Conservation (phyloP, 2,329 filamentous ascomycete genomes). For the Tolypocladium tropicale region DNA sequence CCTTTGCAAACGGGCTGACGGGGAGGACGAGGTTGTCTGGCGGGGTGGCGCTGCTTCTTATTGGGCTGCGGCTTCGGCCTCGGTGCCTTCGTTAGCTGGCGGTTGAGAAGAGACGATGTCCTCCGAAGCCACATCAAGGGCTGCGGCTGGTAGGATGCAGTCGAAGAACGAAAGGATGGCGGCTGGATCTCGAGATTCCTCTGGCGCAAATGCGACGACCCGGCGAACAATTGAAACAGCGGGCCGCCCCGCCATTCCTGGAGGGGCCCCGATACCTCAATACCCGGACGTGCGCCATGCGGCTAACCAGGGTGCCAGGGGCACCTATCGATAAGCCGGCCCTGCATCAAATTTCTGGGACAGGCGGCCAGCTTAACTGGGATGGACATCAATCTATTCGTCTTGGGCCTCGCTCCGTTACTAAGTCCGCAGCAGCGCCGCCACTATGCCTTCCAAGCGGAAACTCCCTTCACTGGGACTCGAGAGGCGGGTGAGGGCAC, state of each 20-base stretch:
- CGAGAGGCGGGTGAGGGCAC: conserved; percentile 32
- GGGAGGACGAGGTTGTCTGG: not conserved
- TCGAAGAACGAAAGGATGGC: not conserved
- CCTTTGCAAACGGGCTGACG: not conserved
- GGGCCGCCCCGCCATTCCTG: not conserved
- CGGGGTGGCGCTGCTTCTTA: not conserved
- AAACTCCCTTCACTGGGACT: conserved; percentile 26
- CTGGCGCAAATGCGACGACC: not conserved
- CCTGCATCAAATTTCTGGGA: not conserved
- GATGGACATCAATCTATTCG: not conserved
- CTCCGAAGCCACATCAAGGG: not conserved
- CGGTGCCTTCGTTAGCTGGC: not conserved
- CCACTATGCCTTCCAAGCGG: conserved; percentile 24
- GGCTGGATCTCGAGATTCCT: not conserved
- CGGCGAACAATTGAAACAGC: not conserved
- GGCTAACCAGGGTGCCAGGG: not conserved
- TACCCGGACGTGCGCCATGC: not conserved
- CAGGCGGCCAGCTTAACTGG: not conserved
- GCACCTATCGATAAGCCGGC: not conserved
- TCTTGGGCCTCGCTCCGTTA: not conserved
- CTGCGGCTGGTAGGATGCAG: too few relatives aligned
- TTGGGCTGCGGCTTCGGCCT: not conserved
- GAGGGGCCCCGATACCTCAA: not conserved
- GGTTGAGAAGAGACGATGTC: not conserved
- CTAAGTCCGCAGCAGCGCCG: not conserved